Base-by-base conservation (phyloP, 1,284 basidiomycete species). In the Anthracocystis setariae region DNA sequence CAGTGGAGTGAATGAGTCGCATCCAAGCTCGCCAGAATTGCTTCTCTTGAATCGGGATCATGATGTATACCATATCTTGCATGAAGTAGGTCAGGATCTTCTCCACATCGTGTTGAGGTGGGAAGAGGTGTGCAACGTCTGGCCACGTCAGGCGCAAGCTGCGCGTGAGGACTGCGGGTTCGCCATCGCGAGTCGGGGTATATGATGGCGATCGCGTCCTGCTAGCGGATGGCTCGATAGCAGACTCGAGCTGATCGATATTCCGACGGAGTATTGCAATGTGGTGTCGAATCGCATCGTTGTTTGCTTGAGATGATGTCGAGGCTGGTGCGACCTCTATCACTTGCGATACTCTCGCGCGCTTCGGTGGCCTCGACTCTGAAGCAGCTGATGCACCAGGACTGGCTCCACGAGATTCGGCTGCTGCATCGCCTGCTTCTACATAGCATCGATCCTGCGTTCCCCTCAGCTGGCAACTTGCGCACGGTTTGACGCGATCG, bases 401-500 rank as follows among this genome's bases (percentile, higher is more conserved):
- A 23, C 40, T 42, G 21, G 40, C 20, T 8, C 40, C 40, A 23
- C 21, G 18, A 23, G 40, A 21, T 21, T 23, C 40, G 12, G 40
- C 3, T 23, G 20, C 40, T 23, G 20, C 40, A 42, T 21, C 40
- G 3, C 33, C 38, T 3, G 56, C 57, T 8, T 60, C 57, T 1
- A 27, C 32, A 39, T 67, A 67, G 47, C 64, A 67, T 21, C 33
- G 42, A 29, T 60, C 45, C 38, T 67, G 58, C 18, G 58, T 67
- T 7, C 64, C 64, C 10, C 64, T 23, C 18, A 67, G 40, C 27
- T 54, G 46, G 35, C 64, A 67, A 23, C 58, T 61, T 35, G 64
- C 64, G 51, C 70, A 73, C 2, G 70, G 70, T 10, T 48, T 61
- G 33, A 68, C 57, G 13, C 70, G 56, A 37, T 73, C 70, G 57